Evolutionary conservation across 345 rosid genomes (phyloP).

Genomic region (Lepidium sativum): DNA sequence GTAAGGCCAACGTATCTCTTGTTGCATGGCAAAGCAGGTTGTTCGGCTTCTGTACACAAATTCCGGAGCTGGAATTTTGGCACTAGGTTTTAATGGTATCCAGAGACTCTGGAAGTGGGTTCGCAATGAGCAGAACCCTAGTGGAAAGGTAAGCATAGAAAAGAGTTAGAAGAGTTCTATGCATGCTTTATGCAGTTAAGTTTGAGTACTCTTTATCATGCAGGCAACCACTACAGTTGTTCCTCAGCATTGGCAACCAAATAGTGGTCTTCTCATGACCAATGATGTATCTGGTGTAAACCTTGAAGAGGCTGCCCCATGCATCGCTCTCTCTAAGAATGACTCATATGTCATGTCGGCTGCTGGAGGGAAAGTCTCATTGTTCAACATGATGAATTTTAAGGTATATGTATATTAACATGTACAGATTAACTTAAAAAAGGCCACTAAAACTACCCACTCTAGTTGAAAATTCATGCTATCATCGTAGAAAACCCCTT

Average conservation of each 20-base stretch:
- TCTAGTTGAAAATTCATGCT: not conserved
- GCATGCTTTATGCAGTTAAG: not conserved
- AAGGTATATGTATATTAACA: conserved; percentile 37
- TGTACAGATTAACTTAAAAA: not conserved
- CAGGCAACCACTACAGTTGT: conserved; percentile 66
- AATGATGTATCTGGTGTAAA: conserved; percentile 73
- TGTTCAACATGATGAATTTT: conserved; percentile 91
- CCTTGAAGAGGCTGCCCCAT: conserved; percentile 74
- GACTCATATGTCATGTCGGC: conserved; percentile 94
- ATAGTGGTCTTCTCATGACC: conserved; percentile 81
- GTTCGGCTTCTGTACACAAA: conserved; percentile 85
- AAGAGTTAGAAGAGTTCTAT: not conserved
- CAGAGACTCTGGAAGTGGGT: conserved; percentile 81
- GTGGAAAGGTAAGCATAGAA: conserved; percentile 55
- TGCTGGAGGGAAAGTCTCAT: conserved; percentile 79
- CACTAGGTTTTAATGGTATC: conserved; percentile 68
- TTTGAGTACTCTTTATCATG: not conserved
- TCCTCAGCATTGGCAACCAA: conserved; percentile 93
- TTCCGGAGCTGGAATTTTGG: conserved; percentile 73
- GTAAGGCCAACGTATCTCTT: not conserved
- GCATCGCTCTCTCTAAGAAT: conserved; percentile 91
- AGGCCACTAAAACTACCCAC: not conserved
- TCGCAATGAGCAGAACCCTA: conserved; percentile 66
- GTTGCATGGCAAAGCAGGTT: conserved; percentile 38
- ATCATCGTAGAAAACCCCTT: not conserved